Evolutionary conservation across 2,329 filamentous ascomycete species (phyloP).

Genomic region (Aspergillus chevalieri): DNA sequence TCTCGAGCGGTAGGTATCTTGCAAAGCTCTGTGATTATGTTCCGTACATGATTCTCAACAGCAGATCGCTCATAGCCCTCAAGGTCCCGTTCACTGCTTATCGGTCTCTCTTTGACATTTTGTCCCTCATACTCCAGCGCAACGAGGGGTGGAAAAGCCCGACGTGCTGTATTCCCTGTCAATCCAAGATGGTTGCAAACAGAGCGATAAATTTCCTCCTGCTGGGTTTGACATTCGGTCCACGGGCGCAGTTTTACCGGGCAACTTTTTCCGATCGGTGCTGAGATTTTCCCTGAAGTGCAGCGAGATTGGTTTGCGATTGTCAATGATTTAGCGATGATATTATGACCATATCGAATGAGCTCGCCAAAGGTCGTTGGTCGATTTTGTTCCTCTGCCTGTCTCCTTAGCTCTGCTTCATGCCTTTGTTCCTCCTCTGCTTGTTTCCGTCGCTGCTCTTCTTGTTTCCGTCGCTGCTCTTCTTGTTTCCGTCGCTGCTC

Average conservation of each 20-base stretch:
- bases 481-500: constrained; percentile 2
- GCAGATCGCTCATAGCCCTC: constrained; percentile 15
- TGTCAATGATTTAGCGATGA: constrained; percentile 17
- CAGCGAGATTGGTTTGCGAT: constrained; percentile 15
- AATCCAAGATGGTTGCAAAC: no score
- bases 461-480: constrained; percentile 3
- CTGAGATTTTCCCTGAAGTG: constrained; percentile 18
- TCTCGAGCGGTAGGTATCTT: no score
- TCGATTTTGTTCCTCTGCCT: constrained; percentile 1
- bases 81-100: constrained; percentile 16
- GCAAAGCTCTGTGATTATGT: constrained; percentile 7
- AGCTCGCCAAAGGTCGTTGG: constrained; percentile 6
- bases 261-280: constrained; percentile 8
- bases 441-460: constrained; percentile 4
- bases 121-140: constrained; percentile 8
- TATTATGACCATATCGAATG: constrained; percentile 14
- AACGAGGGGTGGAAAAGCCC: constrained; percentile 11
- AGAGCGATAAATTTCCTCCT: no score
- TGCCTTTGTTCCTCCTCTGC: constrained; percentile 1
- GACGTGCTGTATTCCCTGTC: no score
- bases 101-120: constrained; percentile 7
- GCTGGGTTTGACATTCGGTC: constrained; percentile 2
- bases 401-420: neutral
- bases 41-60: constrained; percentile 14
- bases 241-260: constrained; percentile 5